Evolutionary conservation across 495 filamentous ascomycete species (phyloP).

Genomic region (Aspergillus affinis): DNA sequence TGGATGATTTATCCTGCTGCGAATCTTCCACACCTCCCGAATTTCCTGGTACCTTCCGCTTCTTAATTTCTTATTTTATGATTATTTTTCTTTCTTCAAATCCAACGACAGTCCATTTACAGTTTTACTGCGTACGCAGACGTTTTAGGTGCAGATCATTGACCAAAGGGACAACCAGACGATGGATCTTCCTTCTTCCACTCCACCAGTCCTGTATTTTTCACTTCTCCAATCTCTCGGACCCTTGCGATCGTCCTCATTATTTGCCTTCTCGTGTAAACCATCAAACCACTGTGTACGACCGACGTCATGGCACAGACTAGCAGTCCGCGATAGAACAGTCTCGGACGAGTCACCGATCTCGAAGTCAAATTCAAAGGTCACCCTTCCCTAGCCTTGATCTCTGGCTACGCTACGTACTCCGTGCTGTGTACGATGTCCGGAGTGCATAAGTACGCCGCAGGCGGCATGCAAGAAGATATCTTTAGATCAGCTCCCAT

Average conservation of each 20-base stretch:
- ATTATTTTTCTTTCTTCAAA: conserved; percentile 3
- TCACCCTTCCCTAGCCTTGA: neutral
- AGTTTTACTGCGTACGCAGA: conserved; percentile 7
- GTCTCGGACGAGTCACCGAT: neutral
- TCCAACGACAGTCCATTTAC: too few species aligned
- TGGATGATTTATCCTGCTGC: too few species aligned
- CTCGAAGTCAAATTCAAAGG: neutral
- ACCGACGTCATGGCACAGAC: neutral
- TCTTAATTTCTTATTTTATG: neutral
- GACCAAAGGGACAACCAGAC: conserved; percentile 15
- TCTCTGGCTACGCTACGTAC: conserved; percentile 1
- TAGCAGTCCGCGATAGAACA: neutral
- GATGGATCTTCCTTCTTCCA: conserved; percentile 13
- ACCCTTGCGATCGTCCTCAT: conserved; percentile 13
- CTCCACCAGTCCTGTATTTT: conserved; percentile 13
- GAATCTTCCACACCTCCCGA: too few species aligned
- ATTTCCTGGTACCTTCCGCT: neutral
- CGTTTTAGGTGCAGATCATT: conserved; percentile 19
- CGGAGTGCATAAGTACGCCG: conserved; percentile 4
- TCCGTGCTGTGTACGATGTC: neutral
- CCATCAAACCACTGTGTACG: too few species aligned
- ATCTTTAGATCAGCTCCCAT: neutral
- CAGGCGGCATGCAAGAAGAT: neutral
- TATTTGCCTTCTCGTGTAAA: neutral
- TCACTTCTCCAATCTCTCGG: conserved; percentile 8